phyloP scores from a whole-genome alignment of 2,329 filamentous ascomycete species.

The Sordariomycetes sp. region DNA sequence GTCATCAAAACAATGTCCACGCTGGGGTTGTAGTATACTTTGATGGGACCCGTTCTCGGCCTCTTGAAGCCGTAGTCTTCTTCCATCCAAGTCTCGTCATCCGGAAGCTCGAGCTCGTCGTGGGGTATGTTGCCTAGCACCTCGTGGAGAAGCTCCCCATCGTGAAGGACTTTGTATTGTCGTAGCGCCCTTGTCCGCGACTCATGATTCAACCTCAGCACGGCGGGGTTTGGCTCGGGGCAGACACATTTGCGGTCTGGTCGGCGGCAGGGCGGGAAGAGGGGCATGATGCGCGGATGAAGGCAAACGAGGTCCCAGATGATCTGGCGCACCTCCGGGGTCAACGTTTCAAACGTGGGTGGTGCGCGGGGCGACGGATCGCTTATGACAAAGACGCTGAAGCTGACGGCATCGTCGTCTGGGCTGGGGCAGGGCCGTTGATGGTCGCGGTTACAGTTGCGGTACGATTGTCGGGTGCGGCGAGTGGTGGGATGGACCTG shows the following conservation, averaged over 20 bases:
- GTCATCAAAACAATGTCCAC: background rate
- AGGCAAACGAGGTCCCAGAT: no score
- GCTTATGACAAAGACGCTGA: no score
- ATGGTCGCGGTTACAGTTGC: no score
- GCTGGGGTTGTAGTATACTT: background rate
- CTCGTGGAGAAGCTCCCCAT: background rate
- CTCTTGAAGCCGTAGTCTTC: background rate
- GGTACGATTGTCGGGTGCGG: no score
- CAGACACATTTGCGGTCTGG: background rate
- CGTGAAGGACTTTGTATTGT: background rate
- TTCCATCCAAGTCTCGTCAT: background rate
- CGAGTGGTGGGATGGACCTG: no score
- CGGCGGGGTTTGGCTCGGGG: background rate
- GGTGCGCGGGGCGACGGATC: no score
- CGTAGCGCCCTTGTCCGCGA: background rate
- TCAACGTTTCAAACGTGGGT: no score
- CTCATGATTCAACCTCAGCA: background rate
- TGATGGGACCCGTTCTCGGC: background rate
- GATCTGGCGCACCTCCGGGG: no score
- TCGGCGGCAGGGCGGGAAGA: background rate
- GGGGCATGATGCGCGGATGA: no score
- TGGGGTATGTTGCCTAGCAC: background rate
- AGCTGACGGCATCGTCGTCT: no score
- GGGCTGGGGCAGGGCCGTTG: no score
- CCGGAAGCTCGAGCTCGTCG: background rate